These are phyloP conservation scores for Pseudocercospora fuligena DNA, from an alignment of 2,329 filamentous ascomycete genomes.

Conservation along the genomic window DNA sequence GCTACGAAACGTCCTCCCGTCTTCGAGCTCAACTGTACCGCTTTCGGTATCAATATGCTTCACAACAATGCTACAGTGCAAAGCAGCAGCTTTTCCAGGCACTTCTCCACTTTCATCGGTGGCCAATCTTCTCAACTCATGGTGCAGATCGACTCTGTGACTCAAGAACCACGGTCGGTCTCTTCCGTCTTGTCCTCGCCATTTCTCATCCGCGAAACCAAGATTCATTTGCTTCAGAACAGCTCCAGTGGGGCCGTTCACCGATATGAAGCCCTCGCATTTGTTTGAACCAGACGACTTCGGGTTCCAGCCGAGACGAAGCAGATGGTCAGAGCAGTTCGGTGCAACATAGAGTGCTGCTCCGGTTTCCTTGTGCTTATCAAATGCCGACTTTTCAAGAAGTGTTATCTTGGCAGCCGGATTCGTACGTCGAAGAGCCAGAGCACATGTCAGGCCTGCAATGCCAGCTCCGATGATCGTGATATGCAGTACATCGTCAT, in stretches of 20 bases:
- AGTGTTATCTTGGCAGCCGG: slow-evolving; percentile 51
- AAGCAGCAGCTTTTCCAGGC: slow-evolving; percentile 30
- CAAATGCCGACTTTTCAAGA: slow-evolving; percentile 60
- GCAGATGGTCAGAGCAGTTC: slow-evolving; percentile 63
- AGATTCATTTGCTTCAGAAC: slow-evolving; percentile 33
- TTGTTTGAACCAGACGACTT: slow-evolving; percentile 10
- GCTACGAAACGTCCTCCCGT: slow-evolving; percentile 34
- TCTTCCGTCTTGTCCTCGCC: slow-evolving; percentile 24
- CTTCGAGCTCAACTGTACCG: slow-evolving; percentile 32
- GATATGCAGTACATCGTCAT: slow-evolving; percentile 31
- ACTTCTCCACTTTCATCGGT: slow-evolving; percentile 23
- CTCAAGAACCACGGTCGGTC: slow-evolving; percentile 50
- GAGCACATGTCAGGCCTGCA: slow-evolving; percentile 58
- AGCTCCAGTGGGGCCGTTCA: slow-evolving; percentile 38
- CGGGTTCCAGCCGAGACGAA: slow-evolving; percentile 39
- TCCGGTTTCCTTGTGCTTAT: slow-evolving; percentile 52
- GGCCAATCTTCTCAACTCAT: slow-evolving; percentile 33
- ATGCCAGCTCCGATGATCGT: slow-evolving; percentile 54
- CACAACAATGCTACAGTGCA: slow-evolving; percentile 33
- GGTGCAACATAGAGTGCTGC: slow-evolving; percentile 66
- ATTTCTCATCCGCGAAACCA: not conserved
- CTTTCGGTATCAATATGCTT: slow-evolving; percentile 29
- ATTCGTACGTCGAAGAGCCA: slow-evolving; percentile 58
- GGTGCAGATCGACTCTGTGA: slow-evolving; percentile 39
- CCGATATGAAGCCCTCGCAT: slow-evolving; percentile 14